Base-by-base conservation (phyloP, 768 basidiomycete genomes). In the Hericium alpestre region DNA sequence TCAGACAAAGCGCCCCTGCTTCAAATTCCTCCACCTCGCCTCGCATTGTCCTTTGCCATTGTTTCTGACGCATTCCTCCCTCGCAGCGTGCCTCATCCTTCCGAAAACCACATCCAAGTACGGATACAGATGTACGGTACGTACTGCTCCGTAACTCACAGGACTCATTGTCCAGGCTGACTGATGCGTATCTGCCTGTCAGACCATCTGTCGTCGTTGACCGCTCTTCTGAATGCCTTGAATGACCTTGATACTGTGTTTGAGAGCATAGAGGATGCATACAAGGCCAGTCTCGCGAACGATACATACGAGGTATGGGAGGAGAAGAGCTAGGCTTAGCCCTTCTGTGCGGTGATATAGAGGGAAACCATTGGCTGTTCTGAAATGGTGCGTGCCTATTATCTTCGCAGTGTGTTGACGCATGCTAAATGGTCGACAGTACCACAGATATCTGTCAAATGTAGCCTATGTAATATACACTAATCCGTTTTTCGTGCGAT, bases 51-150 rank as follows among this genome's bases (percentile, higher is more conserved):
- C 52, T 54, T 27, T 48, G 13, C 18, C 49, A 25, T 53, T 61
- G 52, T 32, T 22, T 56, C 53, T 18, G 23, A 55, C 13, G 16
- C 13, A 55, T 55, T 37, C 48, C 56, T 7, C 32, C 18, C 41
- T 20, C 48, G 1, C 63, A 91, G 89, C 64, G 87, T 81, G 38
- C 96, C 96, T 2, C 96, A 98, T 74, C 96, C 96, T 3, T 96
- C 95, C 10, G 96, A 99, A 75, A 89, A 91, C 63, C 85, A 88
- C 64, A 96, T 99, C 65, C 90, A 97, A 65, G 74, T 98, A 25
- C 89, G 96, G n/a, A 92, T 98, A 59, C 95, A 98, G 80, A 98
- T 98, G 95, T 96, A 97, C 64, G 93, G 93, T 97, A 65, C 60
- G 93, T 76, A 25, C 4, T 20, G 23, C 16, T 4, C 58, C 16